A percentile compares a stretch with the other conserved stretches of the same genome.
phyloP scores from a whole-genome alignment of 805 yeast genomes.

The Lachancea lanzarotensis region DNA sequence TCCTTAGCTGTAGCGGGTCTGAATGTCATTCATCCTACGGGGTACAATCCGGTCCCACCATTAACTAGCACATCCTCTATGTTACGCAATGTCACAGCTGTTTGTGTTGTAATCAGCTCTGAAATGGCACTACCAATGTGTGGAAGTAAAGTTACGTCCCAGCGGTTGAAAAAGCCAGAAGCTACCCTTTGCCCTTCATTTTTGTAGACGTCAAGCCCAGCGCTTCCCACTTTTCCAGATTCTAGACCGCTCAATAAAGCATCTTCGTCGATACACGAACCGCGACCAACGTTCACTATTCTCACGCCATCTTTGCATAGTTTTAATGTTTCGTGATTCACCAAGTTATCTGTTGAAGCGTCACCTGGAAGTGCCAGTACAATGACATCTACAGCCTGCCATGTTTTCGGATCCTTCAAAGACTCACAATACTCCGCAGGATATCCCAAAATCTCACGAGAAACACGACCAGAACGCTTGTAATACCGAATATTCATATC shows the following conservation, averaged over 20 bases:
- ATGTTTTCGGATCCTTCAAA: slow-evolving; percentile 37
- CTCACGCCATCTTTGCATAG: slow-evolving; percentile 49
- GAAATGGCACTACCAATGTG: slow-evolving; percentile 65
- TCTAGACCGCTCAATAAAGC: slow-evolving; percentile 56
- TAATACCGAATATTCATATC: slow-evolving; percentile 63
- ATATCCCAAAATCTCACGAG: slow-evolving; percentile 38
- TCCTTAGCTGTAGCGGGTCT: no score
- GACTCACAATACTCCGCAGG: slow-evolving; percentile 39
- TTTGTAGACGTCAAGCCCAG: slow-evolving; percentile 68
- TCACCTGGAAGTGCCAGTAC: slow-evolving; percentile 64
- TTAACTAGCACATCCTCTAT: slow-evolving; percentile 40
- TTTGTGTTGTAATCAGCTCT: slow-evolving; percentile 48
- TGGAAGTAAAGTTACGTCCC: slow-evolving; percentile 62
- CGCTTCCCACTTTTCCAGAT: slow-evolving; percentile 53
- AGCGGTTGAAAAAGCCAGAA: slow-evolving; percentile 43
- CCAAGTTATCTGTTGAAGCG: slow-evolving; percentile 47
- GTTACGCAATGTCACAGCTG: slow-evolving; percentile 48
- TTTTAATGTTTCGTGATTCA: slow-evolving; percentile 43
- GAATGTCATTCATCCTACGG: slow-evolving; percentile 27
- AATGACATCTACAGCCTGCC: slow-evolving; percentile 45
- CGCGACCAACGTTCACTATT: slow-evolving; percentile 72
- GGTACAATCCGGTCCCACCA: slow-evolving; percentile 35
- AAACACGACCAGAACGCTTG: slow-evolving; percentile 43
- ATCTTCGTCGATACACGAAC: slow-evolving; percentile 59
- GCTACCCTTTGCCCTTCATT: slow-evolving; percentile 51